Base-by-base conservation (phyloP, 2,329 filamentous ascomycete species). In the Monosporascus sp. region DNA sequence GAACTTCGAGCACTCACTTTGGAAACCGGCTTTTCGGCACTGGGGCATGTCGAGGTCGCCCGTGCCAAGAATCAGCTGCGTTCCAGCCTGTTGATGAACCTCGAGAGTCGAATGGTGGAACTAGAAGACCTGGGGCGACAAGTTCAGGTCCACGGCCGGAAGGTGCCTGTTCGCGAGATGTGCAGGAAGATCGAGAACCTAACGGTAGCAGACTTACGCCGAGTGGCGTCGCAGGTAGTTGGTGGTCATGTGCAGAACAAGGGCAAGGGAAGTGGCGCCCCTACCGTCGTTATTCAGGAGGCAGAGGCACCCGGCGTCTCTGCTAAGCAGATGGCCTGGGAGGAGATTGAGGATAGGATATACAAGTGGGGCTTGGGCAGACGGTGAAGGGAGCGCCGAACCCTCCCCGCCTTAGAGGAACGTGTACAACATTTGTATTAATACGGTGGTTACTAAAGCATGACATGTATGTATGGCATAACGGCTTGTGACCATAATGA, bases 11-110 rank as follows among this genome's bases (percentile, higher is more conserved):
- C 87, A 1, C 78, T 97, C 31, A 89, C 89, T 3, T 77, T 90
- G 26, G 87, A 92, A 51, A 82, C 78, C 0, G 91, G 92, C 28
- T 91, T 87, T 68, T 78, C 82, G 0, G 80, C 87, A 2, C 78
- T 99, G 9, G 84, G 87, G 61, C 74, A 84, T 2, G 79, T 77
- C 37, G 94, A 99, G 73, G 93, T 99, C 54, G 84, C 86, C 66
- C 86, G 94, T 49, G 94, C 94, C 18, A 99, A 99, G 82, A 99
- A 99, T 71, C 94, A 99, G 75, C 84, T 99, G 17, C 85, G 92
- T 43, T 92, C 87, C 15, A 89, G 85, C 53, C 78, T 99, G 41
- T 81, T 99, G 49, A 99, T 99, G 94, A 99, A 99, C 73, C 83
- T 99, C 28, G 94, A 99, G 75, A 91, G 86, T 62, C 82, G 94